phyloP scores from a whole-genome alignment of 73 alveolate genomes.

The Paramecium caudatum region DNA sequence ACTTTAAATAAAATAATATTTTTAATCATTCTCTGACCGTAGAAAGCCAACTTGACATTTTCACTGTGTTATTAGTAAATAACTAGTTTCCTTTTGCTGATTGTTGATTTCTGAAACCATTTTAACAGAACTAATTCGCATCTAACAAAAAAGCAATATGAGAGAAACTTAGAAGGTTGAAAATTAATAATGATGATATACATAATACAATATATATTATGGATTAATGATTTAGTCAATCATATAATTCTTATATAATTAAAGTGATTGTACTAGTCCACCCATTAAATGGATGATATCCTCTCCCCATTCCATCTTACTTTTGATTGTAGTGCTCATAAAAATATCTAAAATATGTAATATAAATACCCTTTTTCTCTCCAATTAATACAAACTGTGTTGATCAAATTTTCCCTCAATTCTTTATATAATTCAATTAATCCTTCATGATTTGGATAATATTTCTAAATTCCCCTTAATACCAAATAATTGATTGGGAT shows the following conservation, averaged over 20 bases:
- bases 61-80: too few relatives aligned
- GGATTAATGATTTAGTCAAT: too few relatives aligned
- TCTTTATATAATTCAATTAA: constrained; percentile 81
- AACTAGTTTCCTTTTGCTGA: too few relatives aligned
- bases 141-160: too few relatives aligned
- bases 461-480: constrained; percentile 78
- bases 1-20: too few relatives aligned
- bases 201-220: too few relatives aligned
- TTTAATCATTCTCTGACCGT: too few relatives aligned
- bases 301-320: constrained; percentile 86
- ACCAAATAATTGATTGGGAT: constrained; percentile 91
- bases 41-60: too few relatives aligned
- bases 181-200: too few relatives aligned
- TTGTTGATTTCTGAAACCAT: too few relatives aligned
- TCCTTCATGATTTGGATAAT: constrained; percentile 69
- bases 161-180: too few relatives aligned
- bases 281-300: constrained; percentile 96
- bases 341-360: constrained; percentile 57
- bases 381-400: constrained; percentile 90
- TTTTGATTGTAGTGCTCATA: constrained; percentile 90
- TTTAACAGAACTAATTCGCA: too few relatives aligned
- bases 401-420: constrained; percentile 86
- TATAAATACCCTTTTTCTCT: constrained; percentile 79
- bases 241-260: constrained; percentile 87
- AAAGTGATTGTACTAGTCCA: constrained; percentile 93